Base-by-base conservation (phyloP, 2,329 filamentous ascomycete species). In the Paraconiothyrium sp. region DNA sequence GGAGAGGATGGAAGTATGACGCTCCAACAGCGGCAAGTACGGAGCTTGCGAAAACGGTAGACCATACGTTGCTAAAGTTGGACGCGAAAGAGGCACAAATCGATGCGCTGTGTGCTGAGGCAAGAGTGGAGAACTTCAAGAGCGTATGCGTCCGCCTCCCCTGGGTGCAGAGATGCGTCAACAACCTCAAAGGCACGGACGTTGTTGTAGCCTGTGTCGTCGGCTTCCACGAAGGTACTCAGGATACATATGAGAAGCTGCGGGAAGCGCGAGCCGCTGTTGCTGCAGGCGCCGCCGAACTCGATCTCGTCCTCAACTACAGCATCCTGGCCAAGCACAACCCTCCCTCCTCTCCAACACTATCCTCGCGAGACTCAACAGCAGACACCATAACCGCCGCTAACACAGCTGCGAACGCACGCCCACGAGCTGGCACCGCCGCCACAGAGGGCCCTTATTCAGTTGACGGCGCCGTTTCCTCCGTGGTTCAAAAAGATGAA, bases 231-330 rank as follows among this genome's bases (percentile, higher is more conserved):
- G 85, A 88, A 70, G 87, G 87, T 13, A 87, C 84, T 0, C 78
- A 86, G 62, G 77, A 82, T 51, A 83, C 84, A 0, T 70, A 78
- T 3, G 75, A 80, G 35, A 88, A 88, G 70, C 76, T 84, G n/a
- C 73, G 72, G 22, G 86, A 89, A 75, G 82, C 84, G 0, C 76
- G 78, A 30, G 75, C 78, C 11, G 85, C 85, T 14, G 74, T 87
- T 39, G 67, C 72, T 9, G 77, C 80, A 20, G 86, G 86, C 22
- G 86, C 86, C 1, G 73, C 72, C 0, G 87, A 89, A 70, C 79
- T 89, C 37, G 86, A 89, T 69, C 82, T 88, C 71, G 87, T 89
- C 2, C 78, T 89, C 52, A 88, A 88, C 65, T 83, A 84, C 67
- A 77, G 78, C 2, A 75, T 82, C 3, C 76, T 89, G 22, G 75